Evolutionary conservation across 2,329 filamentous ascomycete genomes (phyloP).

Genomic region (Didymella exigua): DNA sequence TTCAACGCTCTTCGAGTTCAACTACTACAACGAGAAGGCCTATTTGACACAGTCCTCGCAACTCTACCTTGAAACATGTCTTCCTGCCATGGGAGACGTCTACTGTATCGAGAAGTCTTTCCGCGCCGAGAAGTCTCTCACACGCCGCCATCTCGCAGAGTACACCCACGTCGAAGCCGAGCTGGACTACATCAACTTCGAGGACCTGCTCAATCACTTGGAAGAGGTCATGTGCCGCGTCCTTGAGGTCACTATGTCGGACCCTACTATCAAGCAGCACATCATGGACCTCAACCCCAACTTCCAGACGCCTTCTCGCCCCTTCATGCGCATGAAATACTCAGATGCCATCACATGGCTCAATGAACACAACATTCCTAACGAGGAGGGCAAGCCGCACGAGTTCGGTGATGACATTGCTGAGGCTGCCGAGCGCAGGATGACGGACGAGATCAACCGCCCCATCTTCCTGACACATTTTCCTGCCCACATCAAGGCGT

Average conservation of each 20-base stretch:
- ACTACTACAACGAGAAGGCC: constrained; percentile 87
- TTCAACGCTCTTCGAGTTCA: constrained; percentile 84
- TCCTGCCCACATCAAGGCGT: constrained; percentile 96
- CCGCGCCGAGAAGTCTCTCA: constrained; percentile 95
- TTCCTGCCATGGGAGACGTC: constrained; percentile 89
- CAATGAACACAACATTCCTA: constrained; percentile 83
- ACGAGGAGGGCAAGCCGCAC: constrained; percentile 90
- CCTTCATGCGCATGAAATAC: constrained; percentile 96
- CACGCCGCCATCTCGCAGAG: constrained; percentile 90
- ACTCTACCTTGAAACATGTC: constrained; percentile 93
- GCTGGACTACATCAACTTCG: constrained; percentile 92
- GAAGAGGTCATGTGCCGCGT: constrained; percentile 88
- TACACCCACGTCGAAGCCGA: constrained; percentile 98
- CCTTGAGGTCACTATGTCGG: constrained; percentile 74
- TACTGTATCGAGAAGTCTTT: constrained; percentile 99
- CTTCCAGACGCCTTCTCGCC: constrained; percentile 79
- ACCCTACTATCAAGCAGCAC: constrained; percentile 72
- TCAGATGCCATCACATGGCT: constrained; percentile 94
- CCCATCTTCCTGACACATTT: constrained; percentile 98
- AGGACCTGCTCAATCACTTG: constrained; percentile 83
- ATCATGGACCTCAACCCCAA: constrained; percentile 89
- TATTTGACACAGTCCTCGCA: constrained; percentile 97
- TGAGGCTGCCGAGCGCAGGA: constrained; percentile 92
- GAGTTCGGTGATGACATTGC: constrained; percentile 96
- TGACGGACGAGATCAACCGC: constrained; percentile 95